phyloP scores from a whole-genome alignment of 1,284 basidiomycete species.

The Cutaneotrichosporon sp. region DNA sequence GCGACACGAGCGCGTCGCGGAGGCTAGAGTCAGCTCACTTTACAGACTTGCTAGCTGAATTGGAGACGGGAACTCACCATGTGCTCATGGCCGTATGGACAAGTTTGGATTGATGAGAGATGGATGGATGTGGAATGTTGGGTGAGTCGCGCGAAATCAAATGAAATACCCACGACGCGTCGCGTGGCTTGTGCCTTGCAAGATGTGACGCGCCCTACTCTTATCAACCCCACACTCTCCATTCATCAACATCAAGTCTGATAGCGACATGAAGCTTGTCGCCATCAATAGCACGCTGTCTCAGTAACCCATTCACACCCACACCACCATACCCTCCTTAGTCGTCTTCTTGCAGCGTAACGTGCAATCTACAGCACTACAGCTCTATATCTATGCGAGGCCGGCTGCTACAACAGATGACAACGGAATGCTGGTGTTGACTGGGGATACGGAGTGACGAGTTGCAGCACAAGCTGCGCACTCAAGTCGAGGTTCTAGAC shows the following conservation, averaged over 20 bases:
- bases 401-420: conserved; percentile 4
- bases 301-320: background rate
- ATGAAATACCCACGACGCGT: too few species aligned
- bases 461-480: background rate
- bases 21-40: conserved; percentile 49
- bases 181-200: too few species aligned
- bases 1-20: conserved; percentile 64
- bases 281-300: too few species aligned
- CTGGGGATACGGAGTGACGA: background rate
- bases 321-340: background rate
- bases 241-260: too few species aligned
- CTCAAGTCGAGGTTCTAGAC: conserved; percentile 12
- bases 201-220: too few species aligned
- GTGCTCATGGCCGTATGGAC: too few species aligned
- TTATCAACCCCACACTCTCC: too few species aligned
- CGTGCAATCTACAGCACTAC: conserved; percentile 2
- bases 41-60: background rate
- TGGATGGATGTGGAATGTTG: too few species aligned
- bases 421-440: background rate
- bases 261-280: too few species aligned
- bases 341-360: background rate
- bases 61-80: too few species aligned
- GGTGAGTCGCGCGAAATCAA: too few species aligned
- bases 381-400: background rate
- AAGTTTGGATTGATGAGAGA: too few species aligned